Conservation (phyloP, 83 land plant species). For the Diphasiastrum complanatum region DNA sequence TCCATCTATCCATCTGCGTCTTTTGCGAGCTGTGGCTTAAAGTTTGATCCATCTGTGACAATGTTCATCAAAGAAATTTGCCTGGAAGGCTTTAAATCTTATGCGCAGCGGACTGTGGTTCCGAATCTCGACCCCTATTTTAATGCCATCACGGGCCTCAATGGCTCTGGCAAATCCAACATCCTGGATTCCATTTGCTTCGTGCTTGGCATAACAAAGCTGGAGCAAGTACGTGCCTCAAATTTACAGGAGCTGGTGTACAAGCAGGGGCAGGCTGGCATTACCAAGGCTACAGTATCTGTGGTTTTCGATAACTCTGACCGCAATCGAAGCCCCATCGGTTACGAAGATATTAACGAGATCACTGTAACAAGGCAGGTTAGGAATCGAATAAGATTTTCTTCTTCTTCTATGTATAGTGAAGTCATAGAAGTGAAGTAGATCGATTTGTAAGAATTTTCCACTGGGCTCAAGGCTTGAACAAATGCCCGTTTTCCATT, state of each 20-base stretch:
- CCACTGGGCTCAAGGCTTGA: too few relatives aligned
- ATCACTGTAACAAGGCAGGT: slow-evolving; percentile 17
- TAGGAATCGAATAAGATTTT: too few relatives aligned
- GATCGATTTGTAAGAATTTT: too few relatives aligned
- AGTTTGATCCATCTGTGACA: too few relatives aligned
- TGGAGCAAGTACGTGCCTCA: slow-evolving; percentile 9
- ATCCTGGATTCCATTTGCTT: slow-evolving; percentile 16
- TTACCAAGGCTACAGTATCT: slow-evolving; percentile 11
- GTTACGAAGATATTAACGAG: slow-evolving; percentile 7
- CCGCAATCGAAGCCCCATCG: slow-evolving; percentile 10
- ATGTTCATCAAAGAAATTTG: slow-evolving; percentile 91
- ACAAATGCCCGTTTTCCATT: too few relatives aligned
- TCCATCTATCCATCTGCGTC: too few relatives aligned
- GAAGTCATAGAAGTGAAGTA: neutral
- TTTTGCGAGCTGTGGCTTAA: too few relatives aligned
- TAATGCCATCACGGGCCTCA: slow-evolving; percentile 12
- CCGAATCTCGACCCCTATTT: slow-evolving; percentile 10
- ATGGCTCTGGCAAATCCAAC: slow-evolving; percentile 18
- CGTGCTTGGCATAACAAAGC: slow-evolving; percentile 11
- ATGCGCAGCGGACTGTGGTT: slow-evolving; percentile 5
- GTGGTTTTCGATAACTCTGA: slow-evolving; percentile 12
- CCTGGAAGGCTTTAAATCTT: slow-evolving; percentile 27
- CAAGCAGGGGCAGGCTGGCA: slow-evolving; percentile 16
- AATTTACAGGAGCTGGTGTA: slow-evolving; percentile 17
- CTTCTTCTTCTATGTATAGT: neutral